phyloP scores from a whole-genome alignment of 306 rosid species.

The Malus asiatica region DNA sequence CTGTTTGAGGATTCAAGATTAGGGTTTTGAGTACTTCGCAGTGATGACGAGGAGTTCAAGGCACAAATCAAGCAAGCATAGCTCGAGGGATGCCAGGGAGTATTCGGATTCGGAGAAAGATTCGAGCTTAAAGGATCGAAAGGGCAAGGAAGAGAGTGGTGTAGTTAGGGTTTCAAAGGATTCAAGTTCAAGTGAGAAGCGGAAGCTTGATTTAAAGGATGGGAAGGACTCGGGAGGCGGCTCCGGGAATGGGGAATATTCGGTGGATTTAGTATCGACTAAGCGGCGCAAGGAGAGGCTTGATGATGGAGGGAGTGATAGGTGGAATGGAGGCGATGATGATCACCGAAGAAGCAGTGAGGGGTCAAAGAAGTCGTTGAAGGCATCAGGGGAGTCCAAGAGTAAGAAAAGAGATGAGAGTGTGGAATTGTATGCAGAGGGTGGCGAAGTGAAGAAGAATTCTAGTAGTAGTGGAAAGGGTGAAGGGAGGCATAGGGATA shows the following conservation, averaged over 20 bases:
- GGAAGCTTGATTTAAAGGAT: slow-evolving; percentile 75
- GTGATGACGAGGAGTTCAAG: slow-evolving; percentile 96
- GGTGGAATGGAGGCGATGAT: slow-evolving; percentile 91
- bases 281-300: slow-evolving; percentile 75
- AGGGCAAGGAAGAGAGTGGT: slow-evolving; percentile 54
- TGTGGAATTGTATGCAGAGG: slow-evolving; percentile 57
- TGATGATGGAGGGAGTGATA: slow-evolving; percentile 58
- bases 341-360: slow-evolving; percentile 38
- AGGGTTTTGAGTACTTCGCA: slow-evolving; percentile 33
- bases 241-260: slow-evolving; percentile 57
- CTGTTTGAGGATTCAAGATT: slow-evolving; percentile 8
- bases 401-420: slow-evolving; percentile 68
- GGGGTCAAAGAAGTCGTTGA: slow-evolving; percentile 57
- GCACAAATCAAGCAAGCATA: slow-evolving; percentile 93
- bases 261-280: slow-evolving; percentile 59
- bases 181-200: slow-evolving; percentile 55
- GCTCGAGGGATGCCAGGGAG: slow-evolving; percentile 68
- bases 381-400: slow-evolving; percentile 57
- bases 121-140: slow-evolving; percentile 68
- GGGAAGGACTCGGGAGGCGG: slow-evolving; percentile 36
- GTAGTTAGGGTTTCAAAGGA: slow-evolving; percentile 59
- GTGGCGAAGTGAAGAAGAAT: slow-evolving; percentile 65
- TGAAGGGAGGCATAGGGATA: slow-evolving; percentile 70
- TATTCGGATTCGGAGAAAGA: slow-evolving; percentile 91
- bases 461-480: slow-evolving; percentile 38